A percentile compares a stretch with the other conserved stretches of the same genome.
phyloP scores from a whole-genome alignment of 805 yeast genomes.

The Tetrapisispora arboricola region DNA sequence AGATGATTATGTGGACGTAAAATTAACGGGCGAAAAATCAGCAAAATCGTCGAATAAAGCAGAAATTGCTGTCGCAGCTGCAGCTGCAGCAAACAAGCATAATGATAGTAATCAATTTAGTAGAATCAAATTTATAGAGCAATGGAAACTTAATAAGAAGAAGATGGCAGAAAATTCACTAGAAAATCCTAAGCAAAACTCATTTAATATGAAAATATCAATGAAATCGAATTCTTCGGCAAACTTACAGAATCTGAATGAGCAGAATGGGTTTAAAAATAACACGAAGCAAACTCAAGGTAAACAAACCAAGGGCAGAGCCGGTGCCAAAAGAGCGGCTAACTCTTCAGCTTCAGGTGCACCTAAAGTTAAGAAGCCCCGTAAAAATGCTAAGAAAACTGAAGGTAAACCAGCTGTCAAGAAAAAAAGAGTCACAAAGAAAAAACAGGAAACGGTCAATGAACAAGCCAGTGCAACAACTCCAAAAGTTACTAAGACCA shows the following conservation, averaged over 20 bases:
- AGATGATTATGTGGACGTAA: slow-evolving; percentile 2
- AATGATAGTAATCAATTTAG: slow-evolving; percentile 54
- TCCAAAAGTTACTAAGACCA: too few relatives aligned
- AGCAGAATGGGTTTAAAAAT: slow-evolving; percentile 18
- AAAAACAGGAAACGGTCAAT: slow-evolving; percentile 9
- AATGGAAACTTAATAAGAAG: slow-evolving; percentile 61
- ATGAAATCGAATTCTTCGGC: slow-evolving; percentile 23
- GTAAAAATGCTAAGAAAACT: slow-evolving; percentile 23
- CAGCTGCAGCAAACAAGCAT: slow-evolving; percentile 28
- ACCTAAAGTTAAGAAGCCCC: slow-evolving; percentile 23
- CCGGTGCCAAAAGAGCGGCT: slow-evolving; percentile 1
- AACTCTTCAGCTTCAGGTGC: slow-evolving; percentile 10
- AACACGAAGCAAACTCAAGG: slow-evolving; percentile 19
- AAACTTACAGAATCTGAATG: slow-evolving; percentile 26
- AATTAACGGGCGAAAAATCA: slow-evolving; percentile 4
- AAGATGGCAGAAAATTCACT: slow-evolving; percentile 36
- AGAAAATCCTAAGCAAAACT: slow-evolving; percentile 17
- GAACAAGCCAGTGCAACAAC: neutral
- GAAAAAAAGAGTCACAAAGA: slow-evolving; percentile 22
- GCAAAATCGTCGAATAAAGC: slow-evolving; percentile 28
- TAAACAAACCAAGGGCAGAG: slow-evolving; percentile 10
- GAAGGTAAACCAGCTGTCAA: slow-evolving; percentile 18
- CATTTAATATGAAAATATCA: slow-evolving; percentile 26
- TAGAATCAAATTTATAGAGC: slow-evolving; percentile 82
- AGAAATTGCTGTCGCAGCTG: slow-evolving; percentile 32